Conservation (phyloP, 805 yeast species). For the Starmerella scarabaei region DNA sequence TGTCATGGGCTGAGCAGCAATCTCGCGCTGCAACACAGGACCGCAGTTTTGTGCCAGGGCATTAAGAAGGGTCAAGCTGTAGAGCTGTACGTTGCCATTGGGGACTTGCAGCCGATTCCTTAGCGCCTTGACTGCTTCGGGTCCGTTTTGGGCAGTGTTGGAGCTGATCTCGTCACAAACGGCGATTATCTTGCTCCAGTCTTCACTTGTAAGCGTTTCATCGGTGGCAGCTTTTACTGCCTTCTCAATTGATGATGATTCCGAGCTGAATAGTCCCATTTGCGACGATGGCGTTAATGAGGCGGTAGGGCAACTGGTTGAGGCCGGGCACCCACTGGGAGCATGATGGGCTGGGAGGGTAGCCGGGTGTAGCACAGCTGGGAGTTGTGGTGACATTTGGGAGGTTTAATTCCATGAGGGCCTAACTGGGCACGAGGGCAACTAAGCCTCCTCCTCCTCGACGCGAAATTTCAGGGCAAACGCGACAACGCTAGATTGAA, state of each 20-base stretch:
- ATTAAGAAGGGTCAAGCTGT: constrained; percentile 40
- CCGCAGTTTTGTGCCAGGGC: constrained; percentile 71
- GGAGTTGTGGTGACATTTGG: too few species aligned
- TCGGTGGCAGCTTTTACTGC: constrained; percentile 43
- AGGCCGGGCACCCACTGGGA: too few species aligned
- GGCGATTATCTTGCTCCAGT: constrained; percentile 51
- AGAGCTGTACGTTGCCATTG: constrained; percentile 54
- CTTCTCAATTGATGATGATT: constrained; percentile 18
- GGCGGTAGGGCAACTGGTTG: too few species aligned
- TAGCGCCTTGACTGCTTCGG: constrained; percentile 35
- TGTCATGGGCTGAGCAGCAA: constrained; percentile 47
- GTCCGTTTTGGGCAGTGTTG: constrained; percentile 46
- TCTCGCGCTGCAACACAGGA: constrained; percentile 47
- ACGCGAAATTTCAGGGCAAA: too few species aligned
- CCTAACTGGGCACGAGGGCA: too few species aligned
- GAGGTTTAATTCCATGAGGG: too few species aligned
- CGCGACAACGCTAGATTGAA: too few species aligned
- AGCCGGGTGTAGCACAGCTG: too few species aligned
- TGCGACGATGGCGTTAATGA: too few species aligned
- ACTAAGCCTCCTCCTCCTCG: too few species aligned
- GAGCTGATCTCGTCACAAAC: constrained; percentile 54
- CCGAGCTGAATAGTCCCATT: constrained; percentile 17
- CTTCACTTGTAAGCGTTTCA: constrained; percentile 47
- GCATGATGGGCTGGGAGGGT: too few species aligned
- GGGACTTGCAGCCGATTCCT: constrained; percentile 35